These are phyloP conservation scores for Penicillium silybi DNA, from an alignment of 495 filamentous ascomycete species.

Conservation along the genomic window DNA sequence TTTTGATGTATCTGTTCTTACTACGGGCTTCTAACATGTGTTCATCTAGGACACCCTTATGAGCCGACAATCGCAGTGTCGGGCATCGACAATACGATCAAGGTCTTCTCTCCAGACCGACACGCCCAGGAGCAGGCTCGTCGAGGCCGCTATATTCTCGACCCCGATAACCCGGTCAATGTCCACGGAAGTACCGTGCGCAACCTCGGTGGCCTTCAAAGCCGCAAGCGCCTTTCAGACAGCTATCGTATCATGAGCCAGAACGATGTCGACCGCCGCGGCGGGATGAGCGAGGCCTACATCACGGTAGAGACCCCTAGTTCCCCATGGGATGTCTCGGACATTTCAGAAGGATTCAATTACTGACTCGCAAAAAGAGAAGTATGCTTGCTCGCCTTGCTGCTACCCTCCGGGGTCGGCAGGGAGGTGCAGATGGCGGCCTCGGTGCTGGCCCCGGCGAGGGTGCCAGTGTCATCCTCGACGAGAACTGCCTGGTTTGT, in stretches of 20 bases:
- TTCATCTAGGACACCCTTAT: slow-evolving; percentile 56
- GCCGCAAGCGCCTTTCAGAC: slow-evolving; percentile 56
- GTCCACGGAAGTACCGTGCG: slow-evolving; percentile 16
- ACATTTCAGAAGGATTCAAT: background rate
- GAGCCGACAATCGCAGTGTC: slow-evolving; percentile 67
- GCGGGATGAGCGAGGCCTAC: slow-evolving; percentile 57
- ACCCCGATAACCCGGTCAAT: slow-evolving; percentile 39
- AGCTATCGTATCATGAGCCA: slow-evolving; percentile 61
- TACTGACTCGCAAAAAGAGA: slow-evolving; percentile 37
- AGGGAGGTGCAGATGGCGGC: slow-evolving; percentile 8
- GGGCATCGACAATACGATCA: slow-evolving; percentile 73
- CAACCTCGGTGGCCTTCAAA: slow-evolving; percentile 44
- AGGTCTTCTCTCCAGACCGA: slow-evolving; percentile 67
- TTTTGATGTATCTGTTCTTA: background rate
- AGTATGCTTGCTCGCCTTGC: slow-evolving; percentile 58
- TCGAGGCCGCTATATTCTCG: slow-evolving; percentile 51
- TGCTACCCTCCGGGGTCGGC: slow-evolving; percentile 15
- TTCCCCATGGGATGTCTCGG: slow-evolving; percentile 22
- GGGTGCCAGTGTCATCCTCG: slow-evolving; percentile 32
- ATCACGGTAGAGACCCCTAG: slow-evolving; percentile 48
- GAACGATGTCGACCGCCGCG: slow-evolving; percentile 61
- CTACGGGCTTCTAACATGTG: background rate
- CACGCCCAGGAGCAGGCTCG: slow-evolving; percentile 55
- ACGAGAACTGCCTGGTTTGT: slow-evolving; percentile 44
- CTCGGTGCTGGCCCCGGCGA: slow-evolving; percentile 7